phyloP scores from a whole-genome alignment of 305 asterid genomes.

The Solanum aculeatissimum region DNA sequence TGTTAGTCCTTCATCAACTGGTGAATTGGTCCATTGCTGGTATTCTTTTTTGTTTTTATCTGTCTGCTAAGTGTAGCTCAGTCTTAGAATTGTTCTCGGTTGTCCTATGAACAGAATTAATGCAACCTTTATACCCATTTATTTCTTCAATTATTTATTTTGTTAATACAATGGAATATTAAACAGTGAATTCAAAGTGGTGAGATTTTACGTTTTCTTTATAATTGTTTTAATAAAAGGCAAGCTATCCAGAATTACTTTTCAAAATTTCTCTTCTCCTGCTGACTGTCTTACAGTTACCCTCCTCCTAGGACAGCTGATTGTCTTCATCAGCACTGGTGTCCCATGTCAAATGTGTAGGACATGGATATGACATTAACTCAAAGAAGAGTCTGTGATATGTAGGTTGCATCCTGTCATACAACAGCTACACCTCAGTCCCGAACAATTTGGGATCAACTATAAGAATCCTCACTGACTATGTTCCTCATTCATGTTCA shows the following conservation, averaged over 20 bases:
- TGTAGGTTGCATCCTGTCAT: neutral
- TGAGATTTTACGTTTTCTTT: neutral
- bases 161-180: neutral
- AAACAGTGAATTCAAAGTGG: neutral
- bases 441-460: neutral
- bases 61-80: neutral
- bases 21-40: constrained; percentile 90
- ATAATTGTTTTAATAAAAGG: neutral
- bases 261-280: neutral
- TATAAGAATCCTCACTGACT: neutral
- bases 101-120: neutral
- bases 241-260: neutral
- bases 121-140: neutral
- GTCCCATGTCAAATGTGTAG: neutral
- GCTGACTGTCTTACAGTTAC: neutral
- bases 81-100: neutral
- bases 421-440: neutral
- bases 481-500: neutral
- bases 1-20: constrained; percentile 69
- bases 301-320: neutral
- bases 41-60: constrained; percentile 14
- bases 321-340: neutral
- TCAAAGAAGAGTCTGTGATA: neutral
- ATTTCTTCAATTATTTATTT: neutral
- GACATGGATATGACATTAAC: neutral